A percentile compares a stretch with the other conserved stretches of the same genome.
phyloP scores from a whole-genome alignment of 441 rosid genomes.

The Eruca vesicaria region DNA sequence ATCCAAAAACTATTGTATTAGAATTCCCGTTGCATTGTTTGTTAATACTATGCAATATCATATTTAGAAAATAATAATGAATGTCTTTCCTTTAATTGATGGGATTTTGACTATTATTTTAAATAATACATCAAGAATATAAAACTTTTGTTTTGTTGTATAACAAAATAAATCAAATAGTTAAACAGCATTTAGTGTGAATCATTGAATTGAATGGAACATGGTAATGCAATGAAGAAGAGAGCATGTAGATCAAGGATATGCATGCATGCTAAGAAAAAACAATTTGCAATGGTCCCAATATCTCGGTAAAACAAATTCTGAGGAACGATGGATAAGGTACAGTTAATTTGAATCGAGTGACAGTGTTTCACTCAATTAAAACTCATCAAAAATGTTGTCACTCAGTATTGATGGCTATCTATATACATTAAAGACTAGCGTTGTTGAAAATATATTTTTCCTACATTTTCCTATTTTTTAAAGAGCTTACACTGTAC shows the following conservation, averaged over 20 bases:
- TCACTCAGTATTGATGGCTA: neutral
- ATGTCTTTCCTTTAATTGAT: neutral
- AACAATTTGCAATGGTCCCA: neutral
- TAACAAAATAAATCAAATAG: neutral
- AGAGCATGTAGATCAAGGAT: constrained; percentile 1
- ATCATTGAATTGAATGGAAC: neutral
- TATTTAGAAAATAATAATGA: neutral
- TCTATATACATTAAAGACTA: neutral
- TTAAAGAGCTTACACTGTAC: neutral
- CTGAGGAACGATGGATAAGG: neutral
- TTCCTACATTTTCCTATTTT: neutral
- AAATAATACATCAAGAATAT: neutral
- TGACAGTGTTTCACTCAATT: neutral
- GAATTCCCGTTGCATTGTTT: neutral
- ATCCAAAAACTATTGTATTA: neutral
- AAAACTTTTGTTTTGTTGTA: neutral
- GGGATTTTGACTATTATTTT: neutral
- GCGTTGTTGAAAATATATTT: neutral
- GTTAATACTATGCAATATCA: neutral
- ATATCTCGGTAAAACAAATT: neutral
- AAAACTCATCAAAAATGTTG: constrained; percentile 5
- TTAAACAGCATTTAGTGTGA: neutral
- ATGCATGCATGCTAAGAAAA: neutral
- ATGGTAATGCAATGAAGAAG: neutral
- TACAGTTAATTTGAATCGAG: neutral